phyloP scores from a whole-genome alignment of 106 monocot species.

The Amphibolis antarctica region DNA sequence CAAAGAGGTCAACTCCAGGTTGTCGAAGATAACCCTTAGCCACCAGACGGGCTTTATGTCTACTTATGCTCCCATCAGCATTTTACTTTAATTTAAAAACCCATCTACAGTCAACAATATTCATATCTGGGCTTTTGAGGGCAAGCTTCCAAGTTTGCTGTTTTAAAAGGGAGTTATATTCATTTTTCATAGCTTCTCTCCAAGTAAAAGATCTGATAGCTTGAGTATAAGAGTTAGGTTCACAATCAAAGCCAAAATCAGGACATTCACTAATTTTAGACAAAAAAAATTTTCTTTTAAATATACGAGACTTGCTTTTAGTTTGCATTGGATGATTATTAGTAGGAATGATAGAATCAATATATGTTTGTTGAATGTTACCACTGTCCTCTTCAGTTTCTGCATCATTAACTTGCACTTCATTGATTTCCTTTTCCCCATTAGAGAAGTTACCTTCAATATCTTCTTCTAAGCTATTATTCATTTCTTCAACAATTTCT shows the following conservation, averaged over 20 bases:
- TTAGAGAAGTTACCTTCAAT: too few relatives aligned
- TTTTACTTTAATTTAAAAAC: not conserved
- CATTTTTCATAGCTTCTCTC: not conserved
- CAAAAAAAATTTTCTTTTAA: not conserved
- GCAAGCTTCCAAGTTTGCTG: not conserved
- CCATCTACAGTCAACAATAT: not conserved
- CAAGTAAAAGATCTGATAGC: not conserved
- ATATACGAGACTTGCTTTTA: not conserved
- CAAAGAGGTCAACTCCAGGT: not conserved
- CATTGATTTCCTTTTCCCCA: too few relatives aligned
- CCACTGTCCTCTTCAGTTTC: not conserved
- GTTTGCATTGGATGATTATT: not conserved
- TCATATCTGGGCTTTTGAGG: not conserved
- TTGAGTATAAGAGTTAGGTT: not conserved
- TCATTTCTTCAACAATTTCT: too few relatives aligned
- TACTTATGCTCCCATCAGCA: not conserved
- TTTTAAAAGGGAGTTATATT: not conserved
- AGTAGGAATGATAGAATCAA: not conserved
- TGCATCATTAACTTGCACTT: too few relatives aligned
- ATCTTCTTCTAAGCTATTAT: too few relatives aligned
- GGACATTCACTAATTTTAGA: not conserved
- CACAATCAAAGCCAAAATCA: not conserved
- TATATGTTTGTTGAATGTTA: not conserved
- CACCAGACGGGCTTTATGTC: not conserved
- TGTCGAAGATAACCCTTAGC: slow-evolving; percentile 1